These are phyloP conservation scores for Stipa capillata DNA, from an alignment of 176 grass and related monocot genomes.

Conservation along the genomic window DNA sequence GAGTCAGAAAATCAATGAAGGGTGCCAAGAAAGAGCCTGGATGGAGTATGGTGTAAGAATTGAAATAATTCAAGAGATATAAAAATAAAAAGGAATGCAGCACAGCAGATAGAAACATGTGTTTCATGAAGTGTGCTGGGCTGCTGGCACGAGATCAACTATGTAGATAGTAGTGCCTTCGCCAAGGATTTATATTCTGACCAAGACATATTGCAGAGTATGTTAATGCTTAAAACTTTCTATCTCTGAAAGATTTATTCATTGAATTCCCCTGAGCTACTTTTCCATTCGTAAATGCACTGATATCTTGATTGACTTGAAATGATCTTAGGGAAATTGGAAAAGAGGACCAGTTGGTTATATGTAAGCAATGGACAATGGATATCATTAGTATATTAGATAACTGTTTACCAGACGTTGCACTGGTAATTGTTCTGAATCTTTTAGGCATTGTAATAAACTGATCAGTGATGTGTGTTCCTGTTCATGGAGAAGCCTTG, in stretches of 20 bases:
- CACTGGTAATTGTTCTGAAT: background rate
- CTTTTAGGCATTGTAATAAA: constrained; percentile 10
- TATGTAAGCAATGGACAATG: background rate
- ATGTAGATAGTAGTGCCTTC: background rate
- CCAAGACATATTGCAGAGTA: constrained; percentile 3
- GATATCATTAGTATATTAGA: background rate
- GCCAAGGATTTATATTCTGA: background rate
- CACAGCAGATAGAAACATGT: background rate
- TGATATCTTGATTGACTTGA: background rate
- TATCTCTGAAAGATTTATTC: background rate
- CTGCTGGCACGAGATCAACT: background rate
- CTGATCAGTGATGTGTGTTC: background rate
- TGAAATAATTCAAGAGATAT: background rate
- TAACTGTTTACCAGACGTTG: background rate
- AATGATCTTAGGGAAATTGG: background rate
- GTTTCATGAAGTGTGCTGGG: background rate
- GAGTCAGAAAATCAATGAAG: constrained; percentile 60
- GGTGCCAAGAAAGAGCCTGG: constrained; percentile 55
- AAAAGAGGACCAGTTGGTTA: background rate
- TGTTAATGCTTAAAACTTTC: background rate
- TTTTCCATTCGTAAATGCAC: constrained; percentile 10
- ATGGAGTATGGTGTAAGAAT: constrained; percentile 50
- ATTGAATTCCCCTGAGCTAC: background rate
- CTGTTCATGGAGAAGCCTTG: background rate
- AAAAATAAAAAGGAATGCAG: background rate